Conservation (phyloP, 495 filamentous ascomycete species). For the Elaphomyces granulatus region DNA sequence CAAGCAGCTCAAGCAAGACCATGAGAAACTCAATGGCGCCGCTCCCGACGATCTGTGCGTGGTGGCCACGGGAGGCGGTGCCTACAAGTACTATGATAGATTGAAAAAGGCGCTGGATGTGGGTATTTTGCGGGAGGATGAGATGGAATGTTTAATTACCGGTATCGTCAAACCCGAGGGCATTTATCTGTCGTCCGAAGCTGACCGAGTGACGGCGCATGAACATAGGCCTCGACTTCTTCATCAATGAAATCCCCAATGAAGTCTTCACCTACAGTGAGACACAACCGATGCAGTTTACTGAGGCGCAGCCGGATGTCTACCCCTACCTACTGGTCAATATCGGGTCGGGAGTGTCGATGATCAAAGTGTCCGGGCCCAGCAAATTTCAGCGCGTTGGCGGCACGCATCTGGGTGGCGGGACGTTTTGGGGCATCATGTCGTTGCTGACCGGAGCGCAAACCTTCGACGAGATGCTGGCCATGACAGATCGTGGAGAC, state of each 20-base stretch:
- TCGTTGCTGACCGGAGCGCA: conserved; percentile 78
- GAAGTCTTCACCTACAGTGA: conserved; percentile 97
- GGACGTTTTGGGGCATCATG: conserved; percentile 90
- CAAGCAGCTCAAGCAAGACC: conserved; percentile 61
- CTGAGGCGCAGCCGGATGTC: conserved; percentile 53
- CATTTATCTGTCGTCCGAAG: background rate
- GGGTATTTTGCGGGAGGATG: conserved; percentile 82
- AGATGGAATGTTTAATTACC: conserved; percentile 97
- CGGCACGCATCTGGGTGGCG: conserved; percentile 86
- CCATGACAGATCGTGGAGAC: conserved; percentile 84
- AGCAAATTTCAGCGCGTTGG: conserved; percentile 76
- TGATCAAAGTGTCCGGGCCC: conserved; percentile 92
- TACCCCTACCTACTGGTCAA: conserved; percentile 98
- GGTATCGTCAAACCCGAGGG: conserved; percentile 33
- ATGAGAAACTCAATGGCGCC: conserved; percentile 56
- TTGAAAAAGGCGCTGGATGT: conserved; percentile 68
- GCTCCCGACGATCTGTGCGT: conserved; percentile 56
- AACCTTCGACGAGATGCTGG: conserved; percentile 90
- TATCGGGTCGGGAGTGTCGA: conserved; percentile 97
- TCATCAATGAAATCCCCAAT: conserved; percentile 90
- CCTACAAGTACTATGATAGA: conserved; percentile 89
- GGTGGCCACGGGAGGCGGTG: conserved; percentile 89
- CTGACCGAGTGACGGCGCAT: conserved; percentile 2
- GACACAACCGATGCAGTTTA: conserved; percentile 71
- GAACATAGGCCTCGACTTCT: conserved; percentile 75